phyloP scores from a whole-genome alignment of 2,329 filamentous ascomycete species.

The Beauveria rudraprayagi region DNA sequence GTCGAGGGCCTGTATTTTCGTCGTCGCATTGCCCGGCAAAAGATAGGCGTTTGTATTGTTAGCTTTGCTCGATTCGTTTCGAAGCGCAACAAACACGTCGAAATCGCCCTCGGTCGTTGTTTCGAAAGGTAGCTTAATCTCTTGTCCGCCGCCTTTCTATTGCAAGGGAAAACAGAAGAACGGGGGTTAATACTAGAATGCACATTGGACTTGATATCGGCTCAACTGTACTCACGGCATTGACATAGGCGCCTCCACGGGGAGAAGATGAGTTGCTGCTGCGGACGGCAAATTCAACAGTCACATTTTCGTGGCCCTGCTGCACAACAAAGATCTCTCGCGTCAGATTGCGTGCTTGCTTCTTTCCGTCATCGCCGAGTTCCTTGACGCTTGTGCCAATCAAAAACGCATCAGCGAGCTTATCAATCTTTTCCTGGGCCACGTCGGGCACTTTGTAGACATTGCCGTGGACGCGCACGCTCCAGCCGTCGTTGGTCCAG shows the following conservation, averaged over 20 bases:
- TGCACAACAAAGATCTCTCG: conserved; percentile 68
- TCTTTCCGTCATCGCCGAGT: conserved; percentile 50
- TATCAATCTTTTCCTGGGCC: conserved; percentile 53
- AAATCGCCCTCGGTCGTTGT: conserved; percentile 66
- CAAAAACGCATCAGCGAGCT: conserved; percentile 58
- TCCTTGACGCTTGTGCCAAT: conserved; percentile 44
- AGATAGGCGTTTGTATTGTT: conserved; percentile 34
- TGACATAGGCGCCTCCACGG: conserved; percentile 40
- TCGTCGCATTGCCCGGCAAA: conserved; percentile 55
- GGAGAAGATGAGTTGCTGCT: conserved; percentile 23
- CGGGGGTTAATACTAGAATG: too few species aligned
- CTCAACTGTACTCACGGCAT: conserved; percentile 26
- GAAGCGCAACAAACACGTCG: conserved; percentile 58
- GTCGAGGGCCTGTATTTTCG: conserved; percentile 58
- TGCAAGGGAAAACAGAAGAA: background rate
- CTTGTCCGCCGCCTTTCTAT: conserved; percentile 50
- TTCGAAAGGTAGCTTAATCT: conserved; percentile 53
- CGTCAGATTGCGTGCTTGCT: conserved; percentile 66
- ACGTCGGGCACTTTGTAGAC: conserved; percentile 74
- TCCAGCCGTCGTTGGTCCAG: conserved; percentile 72
- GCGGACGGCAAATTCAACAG: conserved; percentile 44
- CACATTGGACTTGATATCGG: too few species aligned
- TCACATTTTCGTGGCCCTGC: conserved; percentile 52
- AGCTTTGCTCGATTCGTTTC: background rate
- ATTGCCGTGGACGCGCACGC: conserved; percentile 67